Evolutionary conservation across 345 rosid genomes (phyloP).

Genomic region (Durio zibethinus): DNA sequence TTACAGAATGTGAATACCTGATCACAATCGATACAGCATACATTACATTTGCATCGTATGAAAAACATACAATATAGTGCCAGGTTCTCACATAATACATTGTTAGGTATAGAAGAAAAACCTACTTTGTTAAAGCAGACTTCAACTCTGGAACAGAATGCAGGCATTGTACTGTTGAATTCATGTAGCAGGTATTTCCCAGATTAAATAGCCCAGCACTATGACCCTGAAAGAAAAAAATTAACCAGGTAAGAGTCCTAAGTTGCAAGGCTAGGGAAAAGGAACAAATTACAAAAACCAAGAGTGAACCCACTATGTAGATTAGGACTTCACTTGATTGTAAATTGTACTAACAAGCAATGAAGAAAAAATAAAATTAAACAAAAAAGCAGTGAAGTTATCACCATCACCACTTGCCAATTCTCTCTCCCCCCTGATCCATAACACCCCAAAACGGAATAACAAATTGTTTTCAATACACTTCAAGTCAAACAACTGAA

Average conservation of each 20-base stretch:
- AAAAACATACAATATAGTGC: conserved; percentile 7
- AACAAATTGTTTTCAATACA: not conserved
- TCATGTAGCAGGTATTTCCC: conserved; percentile 99
- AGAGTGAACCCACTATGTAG: not conserved
- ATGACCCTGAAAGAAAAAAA: conserved; percentile 66
- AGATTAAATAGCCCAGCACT: conserved; percentile 89
- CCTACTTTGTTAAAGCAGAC: conserved; percentile 68
- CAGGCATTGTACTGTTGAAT: conserved; percentile 91
- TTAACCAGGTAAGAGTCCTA: not conserved
- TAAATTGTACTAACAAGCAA: not conserved
- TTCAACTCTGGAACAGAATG: conserved; percentile 98
- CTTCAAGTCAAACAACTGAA: not conserved
- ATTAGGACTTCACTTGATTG: not conserved
- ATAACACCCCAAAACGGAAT: not conserved
- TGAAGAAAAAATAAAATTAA: not conserved
- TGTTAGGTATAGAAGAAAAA: not conserved
- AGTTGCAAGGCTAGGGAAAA: conserved; percentile 1
- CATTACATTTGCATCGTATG: conserved; percentile 9
- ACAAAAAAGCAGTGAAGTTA: not conserved
- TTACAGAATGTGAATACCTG: conserved; percentile 69
- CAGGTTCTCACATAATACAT: not conserved
- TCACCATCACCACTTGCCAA: not conserved
- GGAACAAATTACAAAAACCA: conserved; percentile 1
- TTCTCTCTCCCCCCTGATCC: not conserved
- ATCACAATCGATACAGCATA: conserved; percentile 18